Conservation (phyloP, 345 rosid genomes). For the Eucalyptus leucophloia region DNA sequence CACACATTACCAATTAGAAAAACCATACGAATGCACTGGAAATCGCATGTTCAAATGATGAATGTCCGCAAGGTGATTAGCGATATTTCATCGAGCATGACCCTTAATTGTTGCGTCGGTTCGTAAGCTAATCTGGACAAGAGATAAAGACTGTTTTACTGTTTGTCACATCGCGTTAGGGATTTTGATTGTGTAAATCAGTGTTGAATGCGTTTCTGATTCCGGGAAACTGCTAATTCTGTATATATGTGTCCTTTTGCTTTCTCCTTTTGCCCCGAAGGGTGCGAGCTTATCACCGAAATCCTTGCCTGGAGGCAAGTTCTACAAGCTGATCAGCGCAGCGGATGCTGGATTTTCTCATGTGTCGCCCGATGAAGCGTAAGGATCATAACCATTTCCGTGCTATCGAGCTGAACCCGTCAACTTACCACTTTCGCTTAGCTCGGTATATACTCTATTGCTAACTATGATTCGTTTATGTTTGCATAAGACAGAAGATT, state of each 20-base stretch:
- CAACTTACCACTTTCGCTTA: not conserved
- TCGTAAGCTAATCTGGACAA: not conserved
- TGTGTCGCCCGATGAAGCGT: constrained; percentile 43
- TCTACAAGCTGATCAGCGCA: constrained; percentile 48
- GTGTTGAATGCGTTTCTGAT: too few species aligned
- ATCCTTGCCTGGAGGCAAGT: constrained; percentile 26
- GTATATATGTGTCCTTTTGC: not conserved
- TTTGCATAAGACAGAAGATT: constrained; percentile 19
- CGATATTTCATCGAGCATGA: too few species aligned
- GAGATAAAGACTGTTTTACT: not conserved
- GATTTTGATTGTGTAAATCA: too few species aligned
- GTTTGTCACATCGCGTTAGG: fast-evolving
- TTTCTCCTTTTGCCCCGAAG: constrained; percentile 10
- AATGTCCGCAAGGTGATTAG: not conserved
- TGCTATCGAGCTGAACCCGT: too few species aligned
- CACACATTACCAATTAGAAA: not conserved
- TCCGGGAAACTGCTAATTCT: fast-evolving
- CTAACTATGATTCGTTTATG: not conserved
- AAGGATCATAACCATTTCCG: not conserved
- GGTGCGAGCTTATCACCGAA: constrained; percentile 63
- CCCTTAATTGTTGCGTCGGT: too few species aligned
- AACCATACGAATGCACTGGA: not conserved
- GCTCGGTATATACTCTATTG: not conserved
- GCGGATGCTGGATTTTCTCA: constrained; percentile 37
- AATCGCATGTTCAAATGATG: not conserved